These are phyloP conservation scores for Solanum sejunctum DNA, from an alignment of 257 asterid genomes.

Conservation along the genomic window DNA sequence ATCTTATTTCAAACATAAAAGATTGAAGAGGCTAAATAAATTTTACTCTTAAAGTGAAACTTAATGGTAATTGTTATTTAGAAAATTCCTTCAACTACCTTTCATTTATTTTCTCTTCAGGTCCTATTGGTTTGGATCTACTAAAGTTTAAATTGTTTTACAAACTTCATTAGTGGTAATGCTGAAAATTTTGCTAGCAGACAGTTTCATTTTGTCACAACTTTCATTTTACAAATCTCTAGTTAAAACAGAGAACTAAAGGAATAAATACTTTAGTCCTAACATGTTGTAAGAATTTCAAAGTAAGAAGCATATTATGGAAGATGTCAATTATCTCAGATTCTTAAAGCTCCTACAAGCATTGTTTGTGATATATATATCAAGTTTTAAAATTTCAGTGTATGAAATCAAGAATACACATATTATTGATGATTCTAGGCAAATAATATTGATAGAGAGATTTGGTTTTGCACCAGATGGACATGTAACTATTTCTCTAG, in stretches of 20 bases:
- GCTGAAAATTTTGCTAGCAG: neutral
- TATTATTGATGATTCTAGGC: conserved; percentile 13
- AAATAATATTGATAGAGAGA: conserved; percentile 13
- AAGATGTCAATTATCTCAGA: neutral
- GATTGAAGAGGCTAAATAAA: neutral
- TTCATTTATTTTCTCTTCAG: neutral
- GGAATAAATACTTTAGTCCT: neutral
- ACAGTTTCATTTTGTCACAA: neutral
- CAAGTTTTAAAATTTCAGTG: neutral
- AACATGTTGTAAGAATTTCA: neutral
- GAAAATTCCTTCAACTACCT: neutral
- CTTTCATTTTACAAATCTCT: neutral
- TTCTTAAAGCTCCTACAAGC: neutral
- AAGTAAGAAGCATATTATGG: neutral
- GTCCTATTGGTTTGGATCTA: neutral
- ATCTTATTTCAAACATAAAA: neutral
- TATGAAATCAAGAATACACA: conserved; percentile 16
- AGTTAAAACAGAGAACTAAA: neutral
- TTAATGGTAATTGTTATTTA: neutral
- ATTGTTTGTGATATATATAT: neutral
- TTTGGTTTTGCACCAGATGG: conserved; percentile 13
- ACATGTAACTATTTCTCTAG: conserved; percentile 2
- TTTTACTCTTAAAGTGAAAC: neutral
- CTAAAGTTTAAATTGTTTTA: neutral
- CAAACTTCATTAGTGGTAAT: neutral